Percentiles rank a stretch among this genome's conserved stretches.
phyloP scores from a whole-genome alignment of 441 rosid genomes.

The Syzygium syzygioides region DNA sequence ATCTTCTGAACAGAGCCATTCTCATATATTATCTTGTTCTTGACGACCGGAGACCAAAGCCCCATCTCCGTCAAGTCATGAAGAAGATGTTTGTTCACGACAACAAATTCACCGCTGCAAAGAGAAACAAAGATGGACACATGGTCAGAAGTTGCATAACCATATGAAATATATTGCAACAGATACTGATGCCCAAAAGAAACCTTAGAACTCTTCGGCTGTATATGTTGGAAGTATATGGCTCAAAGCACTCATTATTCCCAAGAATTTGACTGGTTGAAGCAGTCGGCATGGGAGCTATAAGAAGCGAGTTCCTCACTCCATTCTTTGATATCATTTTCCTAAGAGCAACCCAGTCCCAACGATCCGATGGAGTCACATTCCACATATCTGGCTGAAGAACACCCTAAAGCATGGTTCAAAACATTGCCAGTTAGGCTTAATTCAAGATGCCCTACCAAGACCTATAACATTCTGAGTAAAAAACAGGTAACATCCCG shows the following conservation, averaged over 20 bases:
- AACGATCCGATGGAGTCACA: slow-evolving; percentile 54
- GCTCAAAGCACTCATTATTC: slow-evolving; percentile 91
- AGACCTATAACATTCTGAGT: not conserved
- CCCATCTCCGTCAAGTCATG: slow-evolving; percentile 88
- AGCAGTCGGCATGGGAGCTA: slow-evolving; percentile 96
- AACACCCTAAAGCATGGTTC: slow-evolving; percentile 43
- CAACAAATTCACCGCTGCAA: slow-evolving; percentile 87
- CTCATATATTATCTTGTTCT: slow-evolving; percentile 66
- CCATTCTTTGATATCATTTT: slow-evolving; percentile 57
- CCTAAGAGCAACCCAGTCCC: slow-evolving; percentile 72
- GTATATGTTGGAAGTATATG: slow-evolving; percentile 84
- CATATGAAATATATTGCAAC: not conserved
- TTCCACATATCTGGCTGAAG: slow-evolving; percentile 97
- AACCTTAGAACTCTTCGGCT: slow-evolving; percentile 89
- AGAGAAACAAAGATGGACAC: not conserved
- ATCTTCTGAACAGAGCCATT: slow-evolving; percentile 73
- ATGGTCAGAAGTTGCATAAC: not conserved
- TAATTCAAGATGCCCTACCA: not conserved
- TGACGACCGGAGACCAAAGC: slow-evolving; percentile 66
- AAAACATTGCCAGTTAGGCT: not conserved
- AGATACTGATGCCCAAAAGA: not conserved
- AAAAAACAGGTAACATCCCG: not conserved
- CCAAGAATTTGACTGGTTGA: slow-evolving; percentile 97
- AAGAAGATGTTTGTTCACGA: slow-evolving; percentile 94
- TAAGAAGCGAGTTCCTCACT: slow-evolving; percentile 76